Evolutionary conservation across 306 rosid genomes (phyloP), one percentile per base, ranked within the genome.

Genomic region (Phaseolus lunatus): DNA sequence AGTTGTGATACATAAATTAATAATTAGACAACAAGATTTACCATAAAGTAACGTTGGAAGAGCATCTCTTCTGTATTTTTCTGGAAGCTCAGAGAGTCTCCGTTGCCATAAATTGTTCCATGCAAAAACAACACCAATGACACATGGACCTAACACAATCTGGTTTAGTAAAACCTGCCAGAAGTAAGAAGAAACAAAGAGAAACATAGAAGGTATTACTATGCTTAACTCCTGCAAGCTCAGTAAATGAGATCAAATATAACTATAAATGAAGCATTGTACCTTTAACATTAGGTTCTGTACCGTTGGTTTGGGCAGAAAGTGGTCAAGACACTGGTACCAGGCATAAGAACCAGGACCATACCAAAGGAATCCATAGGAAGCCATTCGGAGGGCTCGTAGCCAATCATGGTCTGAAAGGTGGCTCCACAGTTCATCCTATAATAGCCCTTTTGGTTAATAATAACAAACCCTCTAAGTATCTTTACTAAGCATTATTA

Each of bases 271-370:
- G 14, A 64, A 56, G 22, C 77, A 29, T 29, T 35, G 45, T 71
- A 95, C 99, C 98, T 95, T 95, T 56, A 92, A 67, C 78, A 88
- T 22, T 70, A 95, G 41, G 82, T 95, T 95, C 76, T 68, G 67
- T 16, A 82, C 96, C 0, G 96, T 85, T 71, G 83, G 86, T 67
- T 82, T 81, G 1, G 95, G 93, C 76, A 92, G 70, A 63, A 37
- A 52, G 67, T 58, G 88, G 68, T 95, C 99, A 73, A 95, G 97
- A 74, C 19, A 88, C 82, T 87, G 89, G 87, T 95, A 95, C 99
- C 99, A 95, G 33, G 91, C 92, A 87, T 87, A 92, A 62, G 99
- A 92, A 61, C 99, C 97, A 23, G 99, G 99, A 19, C 99, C 99
- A 70, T 95, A 92, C 31, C 88, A 22, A 71, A 95, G 89, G 86